Conservation (phyloP, 2,329 filamentous ascomycete genomes). For the Sordariomycetes sp. region DNA sequence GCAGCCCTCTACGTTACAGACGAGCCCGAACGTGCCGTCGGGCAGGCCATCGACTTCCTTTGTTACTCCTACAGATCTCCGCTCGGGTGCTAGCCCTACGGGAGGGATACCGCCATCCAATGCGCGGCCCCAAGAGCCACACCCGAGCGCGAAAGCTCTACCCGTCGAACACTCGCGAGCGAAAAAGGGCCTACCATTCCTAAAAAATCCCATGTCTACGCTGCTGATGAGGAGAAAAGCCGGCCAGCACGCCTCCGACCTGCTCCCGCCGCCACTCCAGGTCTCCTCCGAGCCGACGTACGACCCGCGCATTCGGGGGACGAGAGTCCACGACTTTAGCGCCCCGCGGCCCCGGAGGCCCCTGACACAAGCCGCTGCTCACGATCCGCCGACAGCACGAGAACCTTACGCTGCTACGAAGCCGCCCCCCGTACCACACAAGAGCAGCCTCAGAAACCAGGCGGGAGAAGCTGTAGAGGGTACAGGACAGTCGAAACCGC, state of each 20-base stretch:
- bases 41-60: constrained; percentile 23
- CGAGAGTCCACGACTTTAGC: constrained; percentile 52
- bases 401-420: not conserved
- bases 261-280: constrained; percentile 24
- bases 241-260: constrained; percentile 31
- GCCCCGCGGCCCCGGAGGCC: constrained; percentile 32
- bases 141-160: constrained; percentile 15
- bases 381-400: not conserved
- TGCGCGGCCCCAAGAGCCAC: constrained; percentile 23
- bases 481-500: not conserved
- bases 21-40: not conserved
- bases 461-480: not conserved
- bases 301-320: constrained; percentile 52
- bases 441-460: not conserved
- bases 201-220: constrained; percentile 47
- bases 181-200: constrained; percentile 41
- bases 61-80: constrained; percentile 33
- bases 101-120: constrained; percentile 15
- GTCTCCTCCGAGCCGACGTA: constrained; percentile 33
- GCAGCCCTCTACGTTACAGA: constrained; percentile 5
- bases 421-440: constrained; percentile 1
- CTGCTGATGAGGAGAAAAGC: constrained; percentile 43
- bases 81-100: constrained; percentile 13
- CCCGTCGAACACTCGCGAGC: constrained; percentile 27
- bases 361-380: not conserved